Conservation (phyloP, 441 rosid species). For the Corymbia citriodora region DNA sequence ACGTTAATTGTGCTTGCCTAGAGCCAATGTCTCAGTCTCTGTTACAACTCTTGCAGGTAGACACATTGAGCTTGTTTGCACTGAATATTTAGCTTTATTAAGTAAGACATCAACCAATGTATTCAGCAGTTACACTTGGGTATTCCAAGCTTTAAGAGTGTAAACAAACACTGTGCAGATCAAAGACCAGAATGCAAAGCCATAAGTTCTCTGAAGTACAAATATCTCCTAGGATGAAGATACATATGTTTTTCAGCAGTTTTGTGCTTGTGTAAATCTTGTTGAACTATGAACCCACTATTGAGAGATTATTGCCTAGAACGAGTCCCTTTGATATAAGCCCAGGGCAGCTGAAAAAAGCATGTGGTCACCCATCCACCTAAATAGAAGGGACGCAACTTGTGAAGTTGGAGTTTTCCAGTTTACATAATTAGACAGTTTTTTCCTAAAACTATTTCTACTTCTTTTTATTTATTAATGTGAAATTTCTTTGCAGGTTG, state of each 20-base stretch:
- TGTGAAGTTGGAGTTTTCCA: neutral
- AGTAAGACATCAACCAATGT: neutral
- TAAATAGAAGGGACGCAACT: neutral
- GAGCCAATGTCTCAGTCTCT: neutral
- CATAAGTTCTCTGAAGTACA: neutral
- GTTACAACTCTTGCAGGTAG: neutral
- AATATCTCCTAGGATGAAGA: neutral
- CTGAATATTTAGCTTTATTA: neutral
- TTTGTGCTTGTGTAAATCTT: neutral
- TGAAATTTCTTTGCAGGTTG: constrained; percentile 38
- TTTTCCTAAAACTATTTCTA: neutral
- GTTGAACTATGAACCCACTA: neutral
- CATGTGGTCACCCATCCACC: neutral
- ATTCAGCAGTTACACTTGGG: neutral
- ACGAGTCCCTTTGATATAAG: neutral
- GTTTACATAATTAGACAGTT: neutral
- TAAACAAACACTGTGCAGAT: neutral
- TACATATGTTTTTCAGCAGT: neutral
- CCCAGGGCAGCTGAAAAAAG: neutral
- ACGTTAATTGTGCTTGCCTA: neutral
- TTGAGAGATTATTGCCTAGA: neutral
- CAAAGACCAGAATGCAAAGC: neutral
- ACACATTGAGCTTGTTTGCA: neutral
- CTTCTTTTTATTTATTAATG: neutral
- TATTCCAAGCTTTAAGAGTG: neutral